Conservation (phyloP, 495 filamentous ascomycete species). For the Aspergillus campestris region DNA sequence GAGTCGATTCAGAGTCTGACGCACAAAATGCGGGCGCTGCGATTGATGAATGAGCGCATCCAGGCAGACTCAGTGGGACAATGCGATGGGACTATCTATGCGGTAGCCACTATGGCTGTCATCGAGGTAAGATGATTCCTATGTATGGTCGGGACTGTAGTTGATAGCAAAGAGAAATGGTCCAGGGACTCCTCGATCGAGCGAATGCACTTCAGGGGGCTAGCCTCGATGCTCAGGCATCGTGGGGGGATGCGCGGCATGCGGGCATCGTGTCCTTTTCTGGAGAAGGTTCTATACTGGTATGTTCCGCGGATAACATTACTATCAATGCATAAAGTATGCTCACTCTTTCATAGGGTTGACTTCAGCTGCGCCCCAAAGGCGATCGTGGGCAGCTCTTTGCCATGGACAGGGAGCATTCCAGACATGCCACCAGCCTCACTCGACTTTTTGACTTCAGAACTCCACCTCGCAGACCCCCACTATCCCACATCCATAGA, state of each 20-base stretch:
- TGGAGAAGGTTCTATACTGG: conserved; percentile 23
- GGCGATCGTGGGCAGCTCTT: conserved; percentile 16
- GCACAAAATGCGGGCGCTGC: conserved; percentile 21
- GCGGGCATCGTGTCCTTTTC: conserved; percentile 13
- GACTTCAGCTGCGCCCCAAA: conserved; percentile 23
- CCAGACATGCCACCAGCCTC: conserved; percentile 11
- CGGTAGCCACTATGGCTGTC: conserved; percentile 25
- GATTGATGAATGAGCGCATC: conserved; percentile 22
- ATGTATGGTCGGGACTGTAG: neutral
- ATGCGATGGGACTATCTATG: conserved; percentile 20
- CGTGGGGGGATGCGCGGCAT: conserved; percentile 21
- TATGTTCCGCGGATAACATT: conserved; percentile 1
- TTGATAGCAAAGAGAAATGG: conserved; percentile 20
- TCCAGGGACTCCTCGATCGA: conserved; percentile 23
- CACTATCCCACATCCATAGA: conserved; percentile 6
- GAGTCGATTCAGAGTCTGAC: conserved; percentile 24
- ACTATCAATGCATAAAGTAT: neutral
- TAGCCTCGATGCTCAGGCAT: conserved; percentile 20
- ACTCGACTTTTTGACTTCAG: conserved; percentile 13
- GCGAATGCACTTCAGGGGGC: conserved; percentile 20
- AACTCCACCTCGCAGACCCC: conserved; percentile 12
- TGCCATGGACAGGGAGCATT: conserved; percentile 16
- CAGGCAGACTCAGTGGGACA: conserved; percentile 12
- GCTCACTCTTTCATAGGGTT: conserved; percentile 12
- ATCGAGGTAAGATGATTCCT: conserved; percentile 16